phyloP scores from a whole-genome alignment of 2,329 filamentous ascomycete species.

The Thielaviopsis populi region DNA sequence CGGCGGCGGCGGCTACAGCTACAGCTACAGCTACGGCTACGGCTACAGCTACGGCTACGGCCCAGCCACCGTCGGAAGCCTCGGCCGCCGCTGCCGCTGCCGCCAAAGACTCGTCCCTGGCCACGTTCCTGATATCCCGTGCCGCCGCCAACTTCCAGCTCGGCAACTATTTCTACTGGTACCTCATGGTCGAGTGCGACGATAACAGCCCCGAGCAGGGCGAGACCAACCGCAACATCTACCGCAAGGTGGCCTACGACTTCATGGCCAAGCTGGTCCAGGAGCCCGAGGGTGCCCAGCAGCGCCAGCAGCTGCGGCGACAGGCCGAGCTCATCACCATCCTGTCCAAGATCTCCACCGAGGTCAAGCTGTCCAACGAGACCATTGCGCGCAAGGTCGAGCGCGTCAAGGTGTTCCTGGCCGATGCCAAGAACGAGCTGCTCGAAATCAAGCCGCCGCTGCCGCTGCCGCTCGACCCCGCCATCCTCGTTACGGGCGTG shows the following conservation, averaged over 20 bases:
- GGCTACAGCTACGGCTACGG: not conserved
- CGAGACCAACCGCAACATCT: slow-evolving; percentile 64
- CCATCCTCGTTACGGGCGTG: slow-evolving; percentile 61
- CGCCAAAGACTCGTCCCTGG: slow-evolving; percentile 62
- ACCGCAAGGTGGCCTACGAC: slow-evolving; percentile 85
- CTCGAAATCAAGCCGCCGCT: slow-evolving; percentile 69
- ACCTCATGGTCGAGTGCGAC: slow-evolving; percentile 93
- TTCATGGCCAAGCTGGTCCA: slow-evolving; percentile 82
- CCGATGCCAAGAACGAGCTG: slow-evolving; percentile 83
- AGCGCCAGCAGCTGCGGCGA: slow-evolving; percentile 60
- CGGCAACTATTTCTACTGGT: slow-evolving; percentile 96
- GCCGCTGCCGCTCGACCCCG: slow-evolving; percentile 76
- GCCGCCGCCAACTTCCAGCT: slow-evolving; percentile 79
- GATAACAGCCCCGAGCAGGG: slow-evolving; percentile 65
- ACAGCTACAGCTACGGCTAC: slow-evolving; percentile 42
- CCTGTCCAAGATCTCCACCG: slow-evolving; percentile 74
- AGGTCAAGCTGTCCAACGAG: slow-evolving; percentile 68
- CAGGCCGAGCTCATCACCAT: slow-evolving; percentile 84
- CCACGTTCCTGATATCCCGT: slow-evolving; percentile 73
- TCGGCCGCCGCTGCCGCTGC: slow-evolving; percentile 30
- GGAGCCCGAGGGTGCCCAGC: slow-evolving; percentile 52
- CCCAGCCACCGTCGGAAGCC: too few species aligned
- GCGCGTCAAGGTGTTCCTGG: slow-evolving; percentile 66
- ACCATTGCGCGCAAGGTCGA: slow-evolving; percentile 70
- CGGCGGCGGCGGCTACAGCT: slow-evolving; percentile 29